These are phyloP conservation scores for Herpetomonas tarakana DNA, from an alignment of 208 protist genomes.

Conservation along the genomic window DNA sequence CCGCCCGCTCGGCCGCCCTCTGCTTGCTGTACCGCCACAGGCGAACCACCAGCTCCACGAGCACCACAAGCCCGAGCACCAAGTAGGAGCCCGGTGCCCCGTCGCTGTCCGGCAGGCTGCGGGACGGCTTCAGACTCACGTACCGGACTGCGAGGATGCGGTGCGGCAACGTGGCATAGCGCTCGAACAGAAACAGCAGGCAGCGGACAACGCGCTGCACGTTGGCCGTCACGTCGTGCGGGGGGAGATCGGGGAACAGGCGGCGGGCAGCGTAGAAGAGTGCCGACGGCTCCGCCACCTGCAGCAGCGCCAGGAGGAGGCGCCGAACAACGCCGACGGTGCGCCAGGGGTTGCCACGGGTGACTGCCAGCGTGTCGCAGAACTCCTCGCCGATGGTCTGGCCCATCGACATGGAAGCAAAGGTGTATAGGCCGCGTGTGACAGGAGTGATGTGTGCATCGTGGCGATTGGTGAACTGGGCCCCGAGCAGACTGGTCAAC, in stretches of 20 bases:
- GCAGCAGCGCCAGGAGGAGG: constrained; percentile 53
- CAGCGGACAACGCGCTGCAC: constrained; percentile 43
- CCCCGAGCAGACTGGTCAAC: constrained; percentile 64
- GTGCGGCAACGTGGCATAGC: constrained; percentile 72
- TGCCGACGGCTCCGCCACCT: constrained; percentile 45
- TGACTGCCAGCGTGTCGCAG: constrained; percentile 77
- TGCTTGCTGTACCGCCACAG: constrained; percentile 58
- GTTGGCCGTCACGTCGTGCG: constrained; percentile 61
- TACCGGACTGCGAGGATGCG: constrained; percentile 56
- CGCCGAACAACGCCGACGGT: constrained; percentile 44
- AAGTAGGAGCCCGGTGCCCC: constrained; percentile 69
- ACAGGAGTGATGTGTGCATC: constrained; percentile 54
- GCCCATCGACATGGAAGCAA: constrained; percentile 58
- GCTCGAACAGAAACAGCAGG: constrained; percentile 79
- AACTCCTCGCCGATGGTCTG: constrained; percentile 89
- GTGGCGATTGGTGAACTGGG: constrained; percentile 74
- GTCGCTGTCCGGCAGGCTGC: constrained; percentile 36
- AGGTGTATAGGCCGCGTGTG: constrained; percentile 59
- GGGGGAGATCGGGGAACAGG: constrained; percentile 54
- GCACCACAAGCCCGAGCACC: constrained; percentile 53
- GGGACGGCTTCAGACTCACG: constrained; percentile 69
- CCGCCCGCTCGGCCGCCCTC: constrained; percentile 3
- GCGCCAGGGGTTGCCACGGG: constrained; percentile 28
- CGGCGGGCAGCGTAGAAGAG: constrained; percentile 46
- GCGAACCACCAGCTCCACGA: constrained; percentile 77